A percentile compares a stretch with the other conserved stretches of the same genome.
phyloP scores from a whole-genome alignment of 345 rosid species.

The Laguncularia racemosa region DNA sequence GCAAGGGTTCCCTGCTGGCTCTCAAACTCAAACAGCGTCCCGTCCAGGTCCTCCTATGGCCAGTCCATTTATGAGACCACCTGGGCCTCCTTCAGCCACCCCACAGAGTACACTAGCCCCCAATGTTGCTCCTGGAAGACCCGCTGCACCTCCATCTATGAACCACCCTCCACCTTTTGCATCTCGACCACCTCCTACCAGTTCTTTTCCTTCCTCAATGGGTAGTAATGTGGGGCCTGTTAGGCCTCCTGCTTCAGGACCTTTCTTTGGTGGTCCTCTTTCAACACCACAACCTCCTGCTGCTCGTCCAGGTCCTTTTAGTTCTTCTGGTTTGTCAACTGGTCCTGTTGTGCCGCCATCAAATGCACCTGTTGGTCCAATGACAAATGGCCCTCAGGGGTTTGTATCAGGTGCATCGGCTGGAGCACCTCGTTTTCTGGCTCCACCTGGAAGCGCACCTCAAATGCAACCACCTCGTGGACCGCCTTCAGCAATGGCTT shows the following conservation, averaged over 20 bases:
- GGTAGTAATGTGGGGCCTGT: slow-evolving; percentile 17
- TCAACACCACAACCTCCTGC: slow-evolving; percentile 25
- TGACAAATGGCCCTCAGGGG: slow-evolving; percentile 44
- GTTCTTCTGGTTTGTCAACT: slow-evolving; percentile 26
- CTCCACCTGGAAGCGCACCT: slow-evolving; percentile 29
- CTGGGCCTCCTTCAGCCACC: slow-evolving; percentile 41
- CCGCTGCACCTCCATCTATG: slow-evolving; percentile 43
- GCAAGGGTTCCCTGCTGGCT: slow-evolving; percentile 15
- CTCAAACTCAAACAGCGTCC: slow-evolving; percentile 32
- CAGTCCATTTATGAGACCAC: slow-evolving; percentile 31
- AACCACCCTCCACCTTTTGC: slow-evolving; percentile 51
- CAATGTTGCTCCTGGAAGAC: slow-evolving; percentile 46
- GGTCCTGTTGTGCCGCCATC: slow-evolving; percentile 19
- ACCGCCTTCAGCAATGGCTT: slow-evolving; percentile 38
- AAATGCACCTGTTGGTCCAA: slow-evolving; percentile 22
- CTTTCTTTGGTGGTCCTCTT: slow-evolving; percentile 17
- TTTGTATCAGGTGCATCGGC: slow-evolving; percentile 25
- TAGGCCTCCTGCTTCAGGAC: slow-evolving; percentile 21
- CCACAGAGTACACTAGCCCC: slow-evolving; percentile 37
- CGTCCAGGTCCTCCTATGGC: slow-evolving; percentile 58
- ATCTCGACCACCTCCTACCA: slow-evolving; percentile 44
- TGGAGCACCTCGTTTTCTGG: slow-evolving; percentile 30
- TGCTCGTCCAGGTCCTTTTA: slow-evolving; percentile 40
- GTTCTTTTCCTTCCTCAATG: slow-evolving; percentile 31
- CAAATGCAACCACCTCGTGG: slow-evolving; percentile 26